Base-by-base conservation (phyloP, 2,329 filamentous ascomycete species). In the Cladosporium cucumerinum region DNA sequence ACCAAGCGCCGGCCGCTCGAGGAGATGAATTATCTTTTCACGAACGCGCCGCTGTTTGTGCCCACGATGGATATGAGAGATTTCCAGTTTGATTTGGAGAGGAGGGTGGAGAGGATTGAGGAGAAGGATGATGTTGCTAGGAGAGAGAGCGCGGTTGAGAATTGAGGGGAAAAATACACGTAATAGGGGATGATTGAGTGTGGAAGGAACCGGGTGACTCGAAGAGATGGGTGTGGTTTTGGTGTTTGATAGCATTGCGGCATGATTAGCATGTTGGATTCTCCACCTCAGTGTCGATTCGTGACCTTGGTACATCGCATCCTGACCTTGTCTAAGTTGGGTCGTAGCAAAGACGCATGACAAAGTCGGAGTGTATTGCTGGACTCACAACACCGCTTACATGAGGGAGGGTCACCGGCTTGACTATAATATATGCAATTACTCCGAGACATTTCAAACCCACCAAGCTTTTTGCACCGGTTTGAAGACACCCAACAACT, bases 11-110 rank as follows among this genome's bases (percentile, higher is more conserved):
- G 86, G 18, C 84, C 87, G 0, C 81, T 90, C 1, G 88, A 90
- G 71, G 87, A 89, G 76, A 89, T 89, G 87, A 86, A 87, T 69
- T 83, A 85, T 64, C 79, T 89, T 52, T 89, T 86, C 72, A 81
- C 80, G 21, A 79, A 85, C 69, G 82, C 61, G 21, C 61, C 61
- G 54, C 34, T 48, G 75, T 85, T 90, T 70, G 83, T 90, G 8
- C 83, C 86, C 1, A 82, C 82, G 3, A 83, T 84, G 76, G 82
- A 85, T 68, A 83, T 81, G 73, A 74, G 78, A 52, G 79, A 84
- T 32, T 88, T 84, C 72, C 73, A 79, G 51, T 78, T 81, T 6
- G 87, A 90, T 72, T 72, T 90, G 46, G 86, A 89, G 77, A 80
- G 82, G 36, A 79, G 86, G 48, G 80, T 86, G 5, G 79, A 82